Evolutionary conservation across 306 rosid genomes (phyloP), one percentile per base, ranked within the genome.

Genomic region (Malus orientalis): DNA sequence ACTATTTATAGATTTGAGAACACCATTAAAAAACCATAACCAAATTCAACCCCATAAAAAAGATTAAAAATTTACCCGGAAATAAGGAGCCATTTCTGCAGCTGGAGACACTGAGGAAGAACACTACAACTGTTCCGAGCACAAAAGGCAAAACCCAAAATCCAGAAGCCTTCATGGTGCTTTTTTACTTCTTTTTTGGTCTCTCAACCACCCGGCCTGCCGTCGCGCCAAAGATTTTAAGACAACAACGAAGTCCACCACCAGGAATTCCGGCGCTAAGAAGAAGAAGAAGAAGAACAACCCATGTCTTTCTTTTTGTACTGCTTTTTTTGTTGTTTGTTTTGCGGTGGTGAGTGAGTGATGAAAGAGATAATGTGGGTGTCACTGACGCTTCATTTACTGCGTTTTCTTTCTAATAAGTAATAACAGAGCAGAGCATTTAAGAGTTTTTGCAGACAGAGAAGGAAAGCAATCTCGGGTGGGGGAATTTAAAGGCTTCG

Each of bases 91-190:
- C 78, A 80, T 25, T 8, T 27, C 55, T 69, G 80, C 58, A 38
- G 74, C 76, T 33, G 14, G 80, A 55, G 82, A 82, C 68, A 85
- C 57, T 25, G 67, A 84, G 71, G 81, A 83, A 61, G 58, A 70
- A 12, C 64, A 70, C 18, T 30, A 81, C 75, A 77, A 78, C 66
- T 38, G 81, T 40, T 30, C 69, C 87, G 65, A 82, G 70, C 77
- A 78, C 30, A 74, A 88, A 74, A 58, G 86, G 60, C 69, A 88
- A 69, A 79, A 75, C 82, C 84, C 82, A 86, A 25, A 82, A 64
- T 27, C 79, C 81, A 80, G 91, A 86, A 86, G 74, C 61, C 87
- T 88, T 91, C 98, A 89, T 38, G 42, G 10, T 7, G 42, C 42
- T 38, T 7, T 36, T 38, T 38, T 6, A 51, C 18, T 60, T 25